Conservation (phyloP, 2,329 filamentous ascomycete genomes). For the Sclerotinia spermophila region DNA sequence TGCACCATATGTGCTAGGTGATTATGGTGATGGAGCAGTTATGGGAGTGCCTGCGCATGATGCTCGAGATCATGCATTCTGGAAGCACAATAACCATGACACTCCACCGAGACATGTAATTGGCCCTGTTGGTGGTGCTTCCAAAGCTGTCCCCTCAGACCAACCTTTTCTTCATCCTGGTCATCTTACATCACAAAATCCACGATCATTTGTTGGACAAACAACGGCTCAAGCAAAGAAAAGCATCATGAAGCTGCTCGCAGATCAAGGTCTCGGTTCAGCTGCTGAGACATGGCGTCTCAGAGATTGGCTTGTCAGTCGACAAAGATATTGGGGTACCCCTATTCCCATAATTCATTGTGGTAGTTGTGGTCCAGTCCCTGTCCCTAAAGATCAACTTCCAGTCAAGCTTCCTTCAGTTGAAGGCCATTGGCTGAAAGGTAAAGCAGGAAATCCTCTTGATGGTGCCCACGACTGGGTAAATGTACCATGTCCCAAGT, state of each 20-base stretch:
- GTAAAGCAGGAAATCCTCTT: constrained; percentile 72
- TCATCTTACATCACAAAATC: constrained; percentile 60
- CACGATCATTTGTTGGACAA: constrained; percentile 59
- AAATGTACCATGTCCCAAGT: constrained; percentile 71
- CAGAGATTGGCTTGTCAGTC: constrained; percentile 84
- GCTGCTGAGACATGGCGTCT: constrained; percentile 73
- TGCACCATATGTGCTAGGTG: constrained; percentile 78
- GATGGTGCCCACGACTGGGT: constrained; percentile 70
- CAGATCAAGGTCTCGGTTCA: constrained; percentile 53
- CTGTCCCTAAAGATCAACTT: constrained; percentile 71
- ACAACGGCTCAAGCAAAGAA: constrained; percentile 59
- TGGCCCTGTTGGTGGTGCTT: constrained; percentile 43
- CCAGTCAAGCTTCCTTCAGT: constrained; percentile 73
- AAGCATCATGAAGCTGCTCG: constrained; percentile 56
- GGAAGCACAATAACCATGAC: constrained; percentile 63
- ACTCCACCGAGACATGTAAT: constrained; percentile 63
- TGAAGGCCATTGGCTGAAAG: constrained; percentile 62
- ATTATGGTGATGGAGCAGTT: constrained; percentile 82
- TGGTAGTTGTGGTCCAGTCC: constrained; percentile 68
- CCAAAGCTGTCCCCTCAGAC: constrained; percentile 43
- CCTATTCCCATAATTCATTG: constrained; percentile 90
- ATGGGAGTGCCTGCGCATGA: constrained; percentile 93
- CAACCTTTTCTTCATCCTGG: constrained; percentile 64
- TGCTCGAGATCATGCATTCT: constrained; percentile 72
- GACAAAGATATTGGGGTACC: constrained; percentile 89